Conservation (phyloP, 176 grass and related monocot species). For the Oropetium thomaeum region DNA sequence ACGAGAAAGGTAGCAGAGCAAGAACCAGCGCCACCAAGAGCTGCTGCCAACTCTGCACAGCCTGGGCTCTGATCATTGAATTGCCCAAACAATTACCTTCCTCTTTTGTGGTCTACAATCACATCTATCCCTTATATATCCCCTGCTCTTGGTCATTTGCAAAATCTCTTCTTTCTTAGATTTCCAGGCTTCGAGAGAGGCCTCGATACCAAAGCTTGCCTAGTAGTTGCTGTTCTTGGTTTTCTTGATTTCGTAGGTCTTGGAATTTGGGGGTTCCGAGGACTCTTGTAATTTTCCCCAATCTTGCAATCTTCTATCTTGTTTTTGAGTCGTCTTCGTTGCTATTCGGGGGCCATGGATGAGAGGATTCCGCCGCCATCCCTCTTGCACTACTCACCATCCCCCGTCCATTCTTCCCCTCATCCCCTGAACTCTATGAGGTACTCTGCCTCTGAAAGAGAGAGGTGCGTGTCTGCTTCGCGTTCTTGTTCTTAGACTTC, state of each 20-base stretch:
- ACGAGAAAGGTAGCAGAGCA: conserved; percentile 36
- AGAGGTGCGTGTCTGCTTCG: conserved; percentile 60
- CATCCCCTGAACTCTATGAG: conserved; percentile 83
- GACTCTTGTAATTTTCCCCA: conserved; percentile 3
- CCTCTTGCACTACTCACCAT: conserved; percentile 86
- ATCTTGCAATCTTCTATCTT: conserved; percentile 27
- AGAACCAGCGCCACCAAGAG: conserved; percentile 44
- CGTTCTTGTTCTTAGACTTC: conserved; percentile 20
- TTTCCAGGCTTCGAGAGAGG: conserved; percentile 39
- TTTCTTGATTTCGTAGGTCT: conserved; percentile 35
- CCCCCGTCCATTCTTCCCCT: conserved; percentile 77
- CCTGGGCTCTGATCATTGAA: conserved; percentile 53
- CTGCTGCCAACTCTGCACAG: conserved; percentile 48
- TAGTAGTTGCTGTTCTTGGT: conserved; percentile 36
- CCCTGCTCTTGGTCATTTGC: conserved; percentile 20
- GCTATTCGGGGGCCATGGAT: conserved; percentile 61
- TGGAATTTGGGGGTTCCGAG: conserved; percentile 26
- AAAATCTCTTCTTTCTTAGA: conserved; percentile 39
- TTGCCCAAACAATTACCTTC: conserved; percentile 52
- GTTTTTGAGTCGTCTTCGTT: conserved; percentile 6
- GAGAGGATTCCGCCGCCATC: conserved; percentile 75
- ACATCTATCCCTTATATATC: conserved; percentile 44
- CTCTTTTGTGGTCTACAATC: conserved; percentile 44
- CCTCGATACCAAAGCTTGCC: conserved; percentile 33
- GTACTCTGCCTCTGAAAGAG: conserved; percentile 88